Base-by-base conservation (phyloP, 2,329 filamentous ascomycete genomes). In the Neofusicoccum cordaticola region DNA sequence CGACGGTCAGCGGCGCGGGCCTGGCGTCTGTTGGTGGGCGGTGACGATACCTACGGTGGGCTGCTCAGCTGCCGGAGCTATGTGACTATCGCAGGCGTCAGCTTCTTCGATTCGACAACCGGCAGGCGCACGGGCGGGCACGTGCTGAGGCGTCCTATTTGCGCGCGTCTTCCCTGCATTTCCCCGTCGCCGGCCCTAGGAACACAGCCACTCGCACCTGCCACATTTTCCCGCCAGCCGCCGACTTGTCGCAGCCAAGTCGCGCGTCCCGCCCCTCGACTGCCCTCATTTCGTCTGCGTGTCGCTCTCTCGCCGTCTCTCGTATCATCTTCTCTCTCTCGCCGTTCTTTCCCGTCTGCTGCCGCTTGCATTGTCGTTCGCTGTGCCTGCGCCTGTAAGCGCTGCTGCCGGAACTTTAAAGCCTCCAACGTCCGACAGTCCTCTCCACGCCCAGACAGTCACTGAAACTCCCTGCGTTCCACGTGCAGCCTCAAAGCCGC, bases 401-500 rank as follows among this genome's bases (percentile, higher is more conserved):
- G 48, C 13, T 13, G n/a, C 48, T 51, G 27, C 48, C 48, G 27
- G 27, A 51, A 34, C 48, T 31, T 31, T 13, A 51, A 51, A 27
- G 27, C 48, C 27, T 51, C 37, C 31, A 51, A 51, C 48, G 31
- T 51, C 48, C 48, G 48, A 51, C 48, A 51, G 13, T 35, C 13
- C 22, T 51, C 48, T 35, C 27, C 47, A 27, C 22, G 13, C 27
- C 27, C 48, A 51, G 48, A 51, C 48, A 51, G 48, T 35, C 31
- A 51, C 48, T 51, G 48, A 51, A 51, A 51, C 48, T 35, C 48
- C 48, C 48, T 51, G 48, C 48, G 48, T 51, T 51, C 48, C 48
- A 51, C 48, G 27, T 31, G 13, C 48, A 51, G 35, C 52, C 17
- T 41, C 52, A 19, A 31, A 53, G 35, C 51, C 17, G 31, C 51